Conservation (phyloP, 495 filamentous ascomycete genomes). For the Hypomontagnella monticulosa region DNA sequence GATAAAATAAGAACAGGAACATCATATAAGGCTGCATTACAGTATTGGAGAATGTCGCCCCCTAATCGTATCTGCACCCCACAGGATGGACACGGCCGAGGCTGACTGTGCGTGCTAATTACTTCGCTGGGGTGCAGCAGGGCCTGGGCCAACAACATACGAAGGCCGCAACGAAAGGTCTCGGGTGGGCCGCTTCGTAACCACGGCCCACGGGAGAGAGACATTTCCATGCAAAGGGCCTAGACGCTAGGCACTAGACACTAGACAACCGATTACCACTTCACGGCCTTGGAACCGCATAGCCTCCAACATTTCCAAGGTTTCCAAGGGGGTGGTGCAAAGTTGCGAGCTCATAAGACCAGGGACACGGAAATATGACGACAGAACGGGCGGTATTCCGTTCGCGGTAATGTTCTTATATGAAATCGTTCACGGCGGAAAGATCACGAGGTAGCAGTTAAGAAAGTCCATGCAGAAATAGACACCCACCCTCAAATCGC, state of each 20-base stretch:
- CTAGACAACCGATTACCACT: constrained; percentile 8
- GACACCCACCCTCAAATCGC: constrained; percentile 31
- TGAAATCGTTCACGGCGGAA: constrained; percentile 10
- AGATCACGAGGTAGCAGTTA: constrained; percentile 39
- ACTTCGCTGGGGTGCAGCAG: constrained; percentile 32
- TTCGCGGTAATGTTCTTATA: constrained; percentile 29
- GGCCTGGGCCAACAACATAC: constrained; percentile 7
- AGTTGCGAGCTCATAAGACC: constrained; percentile 37
- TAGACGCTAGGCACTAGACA: too few relatives aligned
- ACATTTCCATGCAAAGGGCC: constrained; percentile 24
- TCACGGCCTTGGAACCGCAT: constrained; percentile 19
- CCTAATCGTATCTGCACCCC: constrained; percentile 40
- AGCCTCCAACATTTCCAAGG: constrained; percentile 19
- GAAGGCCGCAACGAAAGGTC: constrained; percentile 18
- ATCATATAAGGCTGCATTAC: constrained; percentile 18
- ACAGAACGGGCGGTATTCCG: constrained; percentile 30
- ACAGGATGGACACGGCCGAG: constrained; percentile 39
- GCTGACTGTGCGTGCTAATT: constrained; percentile 40
- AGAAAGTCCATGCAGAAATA: constrained; percentile 36
- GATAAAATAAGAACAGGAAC: constrained; percentile 14
- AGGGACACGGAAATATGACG: constrained; percentile 35
- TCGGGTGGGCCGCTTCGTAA: constrained; percentile 20
- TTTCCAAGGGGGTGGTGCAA: constrained; percentile 32
- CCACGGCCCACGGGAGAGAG: constrained; percentile 11
- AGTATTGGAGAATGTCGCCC: constrained; percentile 8